Evolutionary conservation across 1,284 basidiomycete genomes (phyloP), one percentile per base, ranked within the genome.

Genomic region (Quambalaria eucalypti): DNA sequence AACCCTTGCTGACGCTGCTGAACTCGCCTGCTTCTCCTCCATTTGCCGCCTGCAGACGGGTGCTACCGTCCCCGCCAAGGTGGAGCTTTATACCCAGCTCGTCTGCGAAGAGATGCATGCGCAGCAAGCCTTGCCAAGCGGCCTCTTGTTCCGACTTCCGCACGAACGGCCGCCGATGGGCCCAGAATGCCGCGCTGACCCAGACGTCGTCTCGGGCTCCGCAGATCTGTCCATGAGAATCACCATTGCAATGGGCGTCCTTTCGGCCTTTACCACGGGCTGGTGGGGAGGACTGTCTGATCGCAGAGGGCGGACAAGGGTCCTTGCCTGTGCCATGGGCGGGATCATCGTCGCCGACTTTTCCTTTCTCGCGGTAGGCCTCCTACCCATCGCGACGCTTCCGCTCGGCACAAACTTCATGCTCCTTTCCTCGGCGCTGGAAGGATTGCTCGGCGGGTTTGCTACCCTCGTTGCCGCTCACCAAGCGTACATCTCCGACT

Each of bases 271-370:
- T 30, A 90, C 87, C 1, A 88, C 88, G 0, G 87, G 87, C 8
- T 89, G 84, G 81, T 95, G 90, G 90, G 87, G 87, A 33, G 82
- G 82, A 56, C 85, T 86, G 46, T 85, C 87, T 7, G 88, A 92
- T 71, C 80, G 83, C 19, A 77, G 85, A 56, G 90, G 90, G 9
- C 81, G 90, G 28, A 87, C 83, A 4, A 82, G 80, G 47, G 84
- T 92, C 30, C 81, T 93, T 52, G 83, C 85, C 10, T 77, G 85
- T 25, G 78, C 84, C 14, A 84, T 86, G 4, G 62, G 85, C 19
- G 88, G 90, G 3, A 75, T 90, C 1, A 80, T 90, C 66, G 77
- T 87, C 59, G 87, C 85, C 85, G 89, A 76, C 48, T 82, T 82
- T 9, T 21, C 57, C 42, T 50, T 57, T 14, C 47, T 68, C 9